Percentiles rank a stretch among this genome's conserved stretches.
phyloP scores from a whole-genome alignment of 306 rosid species.

The Quercus glauca region DNA sequence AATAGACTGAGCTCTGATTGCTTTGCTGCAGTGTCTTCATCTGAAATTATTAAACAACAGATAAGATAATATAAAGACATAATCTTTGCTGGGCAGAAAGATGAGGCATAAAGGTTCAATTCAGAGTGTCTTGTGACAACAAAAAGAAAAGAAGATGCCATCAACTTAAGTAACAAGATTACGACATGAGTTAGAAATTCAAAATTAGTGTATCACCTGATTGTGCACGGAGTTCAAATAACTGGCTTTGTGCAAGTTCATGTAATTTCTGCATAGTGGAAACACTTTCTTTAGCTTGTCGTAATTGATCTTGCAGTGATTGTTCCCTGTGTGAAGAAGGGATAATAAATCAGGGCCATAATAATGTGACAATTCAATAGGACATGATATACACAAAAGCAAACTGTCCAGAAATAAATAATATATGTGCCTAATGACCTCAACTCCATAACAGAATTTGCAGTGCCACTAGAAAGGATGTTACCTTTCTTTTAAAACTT shows the following conservation, averaged over 20 bases:
- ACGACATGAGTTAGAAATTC: conserved; percentile 11
- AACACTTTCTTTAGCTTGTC: conserved; percentile 92
- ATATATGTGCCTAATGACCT: not conserved
- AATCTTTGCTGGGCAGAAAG: not conserved
- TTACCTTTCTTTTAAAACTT: conserved; percentile 89
- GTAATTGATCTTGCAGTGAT: conserved; percentile 82
- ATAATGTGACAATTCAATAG: conserved; percentile 1
- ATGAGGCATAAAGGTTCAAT: conserved; percentile 11
- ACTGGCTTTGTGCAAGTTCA: conserved; percentile 92
- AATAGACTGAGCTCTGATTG: conserved; percentile 86
- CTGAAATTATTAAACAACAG: conserved; percentile 35
- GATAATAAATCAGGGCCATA: conserved; percentile 6
- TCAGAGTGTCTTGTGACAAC: conserved; percentile 6
- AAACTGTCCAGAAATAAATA: conserved; percentile 10
- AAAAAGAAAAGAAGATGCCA: conserved; percentile 12
- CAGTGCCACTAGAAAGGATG: conserved; percentile 11
- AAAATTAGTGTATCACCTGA: conserved; percentile 58
- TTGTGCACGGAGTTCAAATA: conserved; percentile 92
- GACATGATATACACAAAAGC: not conserved
- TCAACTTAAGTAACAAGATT: conserved; percentile 16
- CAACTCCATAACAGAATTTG: not conserved
- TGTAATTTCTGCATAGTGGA: conserved; percentile 92
- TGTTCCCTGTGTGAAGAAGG: conserved; percentile 65
- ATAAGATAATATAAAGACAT: conserved; percentile 6
- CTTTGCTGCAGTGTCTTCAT: conserved; percentile 84